A percentile compares a stretch with the other conserved stretches of the same genome.
These are phyloP conservation scores for Globisporangium okanoganense DNA, from an alignment of 352 stramenopile genomes.

Conservation along the genomic window DNA sequence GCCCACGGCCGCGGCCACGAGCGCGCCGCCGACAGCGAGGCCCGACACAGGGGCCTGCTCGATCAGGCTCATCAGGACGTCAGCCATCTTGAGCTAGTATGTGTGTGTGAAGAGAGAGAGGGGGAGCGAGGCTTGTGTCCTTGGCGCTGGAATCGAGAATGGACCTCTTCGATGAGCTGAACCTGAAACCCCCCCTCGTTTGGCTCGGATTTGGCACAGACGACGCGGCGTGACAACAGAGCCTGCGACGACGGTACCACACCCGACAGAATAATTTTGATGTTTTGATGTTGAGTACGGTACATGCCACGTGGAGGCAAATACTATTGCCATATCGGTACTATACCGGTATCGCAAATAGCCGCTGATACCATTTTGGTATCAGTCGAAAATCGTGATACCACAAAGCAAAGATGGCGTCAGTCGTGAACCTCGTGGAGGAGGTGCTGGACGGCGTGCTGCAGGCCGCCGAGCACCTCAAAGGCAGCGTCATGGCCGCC, in stretches of 20 bases:
- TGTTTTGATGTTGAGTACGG: background rate
- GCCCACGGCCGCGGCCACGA: slow-evolving; percentile 64
- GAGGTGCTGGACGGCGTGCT: slow-evolving; percentile 54
- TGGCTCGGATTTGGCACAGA: background rate
- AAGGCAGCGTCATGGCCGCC: slow-evolving; percentile 38
- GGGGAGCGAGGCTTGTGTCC: background rate
- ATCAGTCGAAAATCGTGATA: background rate
- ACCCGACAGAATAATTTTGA: background rate
- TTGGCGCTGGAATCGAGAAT: slow-evolving; percentile 11
- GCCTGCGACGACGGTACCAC: background rate
- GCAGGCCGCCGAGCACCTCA: slow-evolving; percentile 50
- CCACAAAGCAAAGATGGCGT: background rate
- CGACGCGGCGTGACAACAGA: background rate
- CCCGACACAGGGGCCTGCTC: slow-evolving; percentile 58
- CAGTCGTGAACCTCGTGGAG: slow-evolving; percentile 46
- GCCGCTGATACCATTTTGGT: background rate
- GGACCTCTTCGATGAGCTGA: slow-evolving; percentile 12
- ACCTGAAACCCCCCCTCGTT: background rate
- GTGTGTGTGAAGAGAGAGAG: slow-evolving; percentile 8
- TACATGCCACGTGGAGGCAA: background rate
- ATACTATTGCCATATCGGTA: no score
- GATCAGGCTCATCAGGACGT: slow-evolving; percentile 57
- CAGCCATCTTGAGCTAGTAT: slow-evolving; percentile 38
- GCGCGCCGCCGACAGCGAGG: slow-evolving; percentile 60
- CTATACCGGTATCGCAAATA: no score